Conservation (phyloP, 257 asterid species). For the Solanum sitiens region DNA sequence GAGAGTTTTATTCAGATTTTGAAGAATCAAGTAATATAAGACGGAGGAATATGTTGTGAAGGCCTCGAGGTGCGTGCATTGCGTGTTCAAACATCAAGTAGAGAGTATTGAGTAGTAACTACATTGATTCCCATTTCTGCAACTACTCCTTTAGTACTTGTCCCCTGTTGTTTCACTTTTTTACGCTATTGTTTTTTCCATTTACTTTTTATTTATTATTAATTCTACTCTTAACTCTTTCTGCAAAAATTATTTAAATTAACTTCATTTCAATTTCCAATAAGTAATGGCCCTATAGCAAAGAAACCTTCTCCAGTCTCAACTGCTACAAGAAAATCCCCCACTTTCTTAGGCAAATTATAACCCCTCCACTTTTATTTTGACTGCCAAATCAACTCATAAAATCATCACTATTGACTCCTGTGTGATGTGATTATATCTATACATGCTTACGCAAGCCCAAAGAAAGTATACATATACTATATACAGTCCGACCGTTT, state of each 20-base stretch:
- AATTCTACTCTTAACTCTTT: neutral
- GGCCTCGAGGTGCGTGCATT: neutral
- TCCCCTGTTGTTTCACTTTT: neutral
- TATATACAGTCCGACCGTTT: neutral
- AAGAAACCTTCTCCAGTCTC: neutral
- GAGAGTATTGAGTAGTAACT: neutral
- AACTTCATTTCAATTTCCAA: conserved; percentile 11
- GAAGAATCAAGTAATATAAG: neutral
- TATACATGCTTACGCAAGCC: conserved; percentile 10
- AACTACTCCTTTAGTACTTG: neutral
- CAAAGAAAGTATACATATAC: neutral
- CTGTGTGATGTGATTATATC: neutral
- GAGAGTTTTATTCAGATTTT: neutral
- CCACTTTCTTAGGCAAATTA: conserved; percentile 16
- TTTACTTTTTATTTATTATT: neutral
- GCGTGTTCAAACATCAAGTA: neutral
- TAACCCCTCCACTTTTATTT: neutral
- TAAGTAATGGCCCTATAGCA: neutral
- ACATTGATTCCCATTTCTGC: conserved; percentile 1
- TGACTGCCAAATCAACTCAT: conserved; percentile 15
- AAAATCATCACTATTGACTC: neutral
- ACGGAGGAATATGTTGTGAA: neutral
- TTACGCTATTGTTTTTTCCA: neutral
- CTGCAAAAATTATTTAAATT: neutral
- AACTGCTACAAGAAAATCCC: conserved; percentile 1